These are phyloP conservation scores for Comarum palustre DNA, from an alignment of 306 rosid genomes.

Conservation along the genomic window DNA sequence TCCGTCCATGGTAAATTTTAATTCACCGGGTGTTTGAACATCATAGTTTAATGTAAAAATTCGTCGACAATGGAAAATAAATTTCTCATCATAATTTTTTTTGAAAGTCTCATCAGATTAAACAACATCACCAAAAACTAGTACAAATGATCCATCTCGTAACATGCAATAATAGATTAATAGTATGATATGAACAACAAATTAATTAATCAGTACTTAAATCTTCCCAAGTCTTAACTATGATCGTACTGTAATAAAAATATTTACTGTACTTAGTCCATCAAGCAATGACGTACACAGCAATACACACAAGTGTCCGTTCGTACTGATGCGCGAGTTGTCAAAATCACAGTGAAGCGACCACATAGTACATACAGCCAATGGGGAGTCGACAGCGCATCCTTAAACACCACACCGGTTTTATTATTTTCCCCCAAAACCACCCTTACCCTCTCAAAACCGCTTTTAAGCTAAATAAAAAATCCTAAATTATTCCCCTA, in stretches of 20 bases:
- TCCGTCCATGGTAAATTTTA: too few species aligned
- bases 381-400: conserved; percentile 57
- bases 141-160: too few species aligned
- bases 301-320: neutral
- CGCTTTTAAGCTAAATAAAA: conserved; percentile 3
- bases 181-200: too few species aligned
- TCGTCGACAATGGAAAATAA: too few species aligned
- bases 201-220: too few species aligned
- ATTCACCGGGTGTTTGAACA: too few species aligned
- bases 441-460: conserved; percentile 14
- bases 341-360: neutral
- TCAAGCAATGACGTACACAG: neutral
- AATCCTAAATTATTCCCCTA: neutral
- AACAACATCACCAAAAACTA: too few species aligned
- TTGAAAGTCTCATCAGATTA: too few species aligned
- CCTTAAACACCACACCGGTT: conserved; percentile 28
- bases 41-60: too few species aligned
- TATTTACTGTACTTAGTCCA: neutral
- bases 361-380: conserved; percentile 23
- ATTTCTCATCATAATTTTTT: too few species aligned
- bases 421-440: conserved; percentile 25
- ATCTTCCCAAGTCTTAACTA: neutral
- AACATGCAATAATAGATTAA: too few species aligned
- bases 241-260: neutral
- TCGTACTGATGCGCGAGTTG: neutral